Conservation (phyloP, 192 early-diverging fungal genomes). For the Borealophlyctis nickersoniae region DNA sequence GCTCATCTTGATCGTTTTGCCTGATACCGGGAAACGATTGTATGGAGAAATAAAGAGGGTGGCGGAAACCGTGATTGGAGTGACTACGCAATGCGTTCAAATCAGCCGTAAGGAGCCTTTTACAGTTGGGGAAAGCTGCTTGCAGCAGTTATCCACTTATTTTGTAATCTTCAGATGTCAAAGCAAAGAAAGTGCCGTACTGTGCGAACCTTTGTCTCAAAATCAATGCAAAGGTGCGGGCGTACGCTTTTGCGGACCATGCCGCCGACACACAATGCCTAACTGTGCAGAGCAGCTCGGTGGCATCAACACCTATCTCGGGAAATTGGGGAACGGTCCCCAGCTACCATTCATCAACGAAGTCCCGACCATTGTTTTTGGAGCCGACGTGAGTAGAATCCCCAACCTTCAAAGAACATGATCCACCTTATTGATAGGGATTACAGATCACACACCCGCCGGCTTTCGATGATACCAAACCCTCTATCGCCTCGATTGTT, state of each 20-base stretch:
- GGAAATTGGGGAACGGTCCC: neutral
- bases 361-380: slow-evolving; percentile 69
- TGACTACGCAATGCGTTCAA: slow-evolving; percentile 85
- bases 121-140: too few relatives aligned
- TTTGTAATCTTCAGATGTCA: too few relatives aligned
- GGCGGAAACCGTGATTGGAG: slow-evolving; percentile 73
- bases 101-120: slow-evolving; percentile 19
- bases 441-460: slow-evolving; percentile 62
- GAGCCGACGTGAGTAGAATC: slow-evolving; percentile 64
- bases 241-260: slow-evolving; percentile 22
- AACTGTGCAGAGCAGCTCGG: slow-evolving; percentile 48
- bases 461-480: slow-evolving; percentile 48
- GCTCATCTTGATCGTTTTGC: slow-evolving; percentile 67
- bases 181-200: slow-evolving; percentile 66
- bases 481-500: slow-evolving; percentile 50
- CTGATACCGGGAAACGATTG: slow-evolving; percentile 38
- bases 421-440: too few relatives aligned
- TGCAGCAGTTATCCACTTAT: too few relatives aligned
- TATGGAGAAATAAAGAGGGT: slow-evolving; percentile 83
- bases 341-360: slow-evolving; percentile 27
- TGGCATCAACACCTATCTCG: slow-evolving; percentile 43
- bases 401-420: too few relatives aligned
- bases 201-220: slow-evolving; percentile 84
- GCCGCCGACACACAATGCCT: neutral
- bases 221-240: slow-evolving; percentile 69